Base-by-base conservation (phyloP, 2,329 filamentous ascomycete genomes). In the Fusarium stilboides region DNA sequence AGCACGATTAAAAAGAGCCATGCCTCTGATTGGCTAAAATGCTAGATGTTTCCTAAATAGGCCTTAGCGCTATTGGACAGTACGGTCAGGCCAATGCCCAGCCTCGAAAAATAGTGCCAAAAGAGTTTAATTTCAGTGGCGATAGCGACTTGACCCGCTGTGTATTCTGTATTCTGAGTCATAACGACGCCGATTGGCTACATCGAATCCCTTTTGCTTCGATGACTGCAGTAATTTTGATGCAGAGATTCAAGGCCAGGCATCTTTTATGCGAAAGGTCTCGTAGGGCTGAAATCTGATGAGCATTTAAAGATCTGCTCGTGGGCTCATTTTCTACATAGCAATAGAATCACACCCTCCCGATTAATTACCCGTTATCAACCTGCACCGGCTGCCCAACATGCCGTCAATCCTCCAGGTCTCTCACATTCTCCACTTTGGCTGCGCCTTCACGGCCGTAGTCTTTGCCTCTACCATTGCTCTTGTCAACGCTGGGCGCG, bases 371-470 rank as follows among this genome's bases (percentile, higher is more conserved):
- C 13, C 3, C 3, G 8, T 39, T 14, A 4, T 22, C n/a, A 14
- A 20, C 50, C 47, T 46, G 39, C 42, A 34, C 34, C 33, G 52
- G 51, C 60, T 53, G 12, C 40, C 13, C 28, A 60, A 5, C 3
- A 69, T 69, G 67, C 22, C 50, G n/a, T 45, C 46, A 60, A 53
- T 54, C 5, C 22, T 39, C 17, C 62, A 56, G 55, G 42, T 24
- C 12, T 59, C 44, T 0, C 50, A 37, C 4, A 26, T 39, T n/a
- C 70, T 74, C 6, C 68, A 74, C 60, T 70, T 68, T 37, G 39
- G 20, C 34, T 62, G 62, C 6, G 60, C 65, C 8, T 2, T 56
- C 19, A 40, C 50, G 1, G 37, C 39, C 13, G 34, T 47, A 12
- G 26, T 19, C 0, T 61, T 58, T 17, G 57, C 63, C 19, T 39